Percentiles rank a stretch among this genome's conserved stretches.
Conservation (phyloP, 2,329 filamentous ascomycete species). For the Hyphodiscus sp. region DNA sequence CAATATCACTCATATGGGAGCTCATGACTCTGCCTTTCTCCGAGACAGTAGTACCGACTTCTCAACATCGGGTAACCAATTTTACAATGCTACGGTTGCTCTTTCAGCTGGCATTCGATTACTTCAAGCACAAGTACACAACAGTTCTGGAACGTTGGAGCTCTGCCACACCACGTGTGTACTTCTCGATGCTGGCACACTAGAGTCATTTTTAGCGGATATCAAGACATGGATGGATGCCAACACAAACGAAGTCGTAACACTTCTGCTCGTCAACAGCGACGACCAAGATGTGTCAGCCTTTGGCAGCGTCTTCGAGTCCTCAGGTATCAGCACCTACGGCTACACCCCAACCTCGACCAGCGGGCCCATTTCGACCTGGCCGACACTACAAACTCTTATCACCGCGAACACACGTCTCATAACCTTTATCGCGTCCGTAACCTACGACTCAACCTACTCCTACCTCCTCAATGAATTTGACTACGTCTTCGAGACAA, state of each 20-base stretch:
- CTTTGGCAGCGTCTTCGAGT: conserved; percentile 37
- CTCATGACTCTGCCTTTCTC: conserved; percentile 61
- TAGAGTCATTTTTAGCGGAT: conserved; percentile 47
- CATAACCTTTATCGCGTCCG: conserved; percentile 61
- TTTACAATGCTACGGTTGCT: conserved; percentile 50
- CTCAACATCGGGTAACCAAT: conserved; percentile 49
- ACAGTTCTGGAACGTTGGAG: conserved; percentile 43
- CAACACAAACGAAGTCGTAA: conserved; percentile 55
- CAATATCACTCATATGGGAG: conserved; percentile 68
- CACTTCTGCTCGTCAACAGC: conserved; percentile 55
- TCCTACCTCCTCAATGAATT: conserved; percentile 60
- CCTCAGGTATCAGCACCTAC: conserved; percentile 53
- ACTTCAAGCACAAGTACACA: conserved; percentile 58
- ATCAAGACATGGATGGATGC: conserved; percentile 54
- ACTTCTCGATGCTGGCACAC: conserved; percentile 50
- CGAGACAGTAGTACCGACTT: conserved; percentile 37
- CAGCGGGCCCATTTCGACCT: conserved; percentile 40
- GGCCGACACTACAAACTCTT: conserved; percentile 67
- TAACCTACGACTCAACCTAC: conserved; percentile 35
- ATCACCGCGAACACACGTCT: conserved; percentile 59
- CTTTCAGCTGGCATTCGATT: conserved; percentile 57
- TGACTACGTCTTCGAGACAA: conserved; percentile 64
- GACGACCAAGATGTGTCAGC: conserved; percentile 49
- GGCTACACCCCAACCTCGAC: conserved; percentile 49
- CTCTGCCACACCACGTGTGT: conserved; percentile 54